Conservation (phyloP, 1,139 yeast species). For the Geotrichum reessii region DNA sequence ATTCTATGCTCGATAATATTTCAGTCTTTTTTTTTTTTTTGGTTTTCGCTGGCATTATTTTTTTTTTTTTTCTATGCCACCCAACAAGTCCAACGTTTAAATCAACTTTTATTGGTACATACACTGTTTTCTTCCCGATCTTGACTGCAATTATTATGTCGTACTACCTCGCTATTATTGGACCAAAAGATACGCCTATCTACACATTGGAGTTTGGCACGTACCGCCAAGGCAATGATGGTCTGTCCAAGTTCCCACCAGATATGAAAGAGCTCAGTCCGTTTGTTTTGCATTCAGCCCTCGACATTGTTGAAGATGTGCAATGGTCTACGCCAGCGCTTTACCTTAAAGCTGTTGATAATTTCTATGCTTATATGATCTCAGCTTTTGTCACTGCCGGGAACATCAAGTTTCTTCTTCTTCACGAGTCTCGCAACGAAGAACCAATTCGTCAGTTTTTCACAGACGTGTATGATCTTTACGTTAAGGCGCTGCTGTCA, state of each 20-base stretch:
- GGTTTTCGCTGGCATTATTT: background rate
- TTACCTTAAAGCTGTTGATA: conserved; percentile 73
- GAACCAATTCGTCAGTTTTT: conserved; percentile 79
- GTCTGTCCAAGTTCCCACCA: conserved; percentile 55
- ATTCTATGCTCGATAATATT: too few species aligned
- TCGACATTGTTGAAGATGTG: conserved; percentile 82
- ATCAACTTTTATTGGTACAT: background rate
- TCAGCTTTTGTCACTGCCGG: conserved; percentile 88
- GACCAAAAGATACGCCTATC: conserved; percentile 78
- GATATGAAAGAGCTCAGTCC: conserved; percentile 79
- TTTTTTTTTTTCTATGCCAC: background rate
- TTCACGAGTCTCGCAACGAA: conserved; percentile 64
- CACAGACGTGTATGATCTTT: conserved; percentile 77
- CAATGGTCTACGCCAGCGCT: conserved; percentile 71
- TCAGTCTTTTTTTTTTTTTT: too few species aligned
- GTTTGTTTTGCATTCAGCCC: conserved; percentile 78
- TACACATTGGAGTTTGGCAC: conserved; percentile 87
- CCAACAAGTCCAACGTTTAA: background rate
- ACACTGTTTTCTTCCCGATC: background rate
- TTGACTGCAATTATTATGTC: conserved; percentile 44
- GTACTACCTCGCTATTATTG: conserved; percentile 81
- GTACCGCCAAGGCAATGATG: conserved; percentile 59
- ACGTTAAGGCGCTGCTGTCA: conserved; percentile 75
- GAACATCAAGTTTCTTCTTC: conserved; percentile 70
- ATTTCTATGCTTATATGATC: conserved; percentile 73